A percentile compares a stretch with the other conserved stretches of the same genome.
Evolutionary conservation across 148 eudicot species (phyloP).

Genomic region (Vaccinium corymbosum): DNA sequence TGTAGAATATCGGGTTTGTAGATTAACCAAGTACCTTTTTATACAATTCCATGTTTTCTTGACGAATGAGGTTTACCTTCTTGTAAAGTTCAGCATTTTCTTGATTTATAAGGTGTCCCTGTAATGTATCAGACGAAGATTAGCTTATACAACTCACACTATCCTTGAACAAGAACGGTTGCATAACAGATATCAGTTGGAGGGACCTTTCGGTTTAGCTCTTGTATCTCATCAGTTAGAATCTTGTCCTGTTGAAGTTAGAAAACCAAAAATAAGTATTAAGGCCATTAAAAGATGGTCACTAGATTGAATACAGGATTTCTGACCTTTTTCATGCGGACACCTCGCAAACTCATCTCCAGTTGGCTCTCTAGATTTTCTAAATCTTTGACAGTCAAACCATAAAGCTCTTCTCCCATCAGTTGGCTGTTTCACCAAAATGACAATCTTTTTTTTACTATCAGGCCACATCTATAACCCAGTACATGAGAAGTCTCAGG

Average conservation of each 20-base stretch:
- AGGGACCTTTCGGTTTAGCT: slow-evolving; percentile 54
- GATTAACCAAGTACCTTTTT: slow-evolving; percentile 32
- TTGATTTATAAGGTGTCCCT: slow-evolving; percentile 60
- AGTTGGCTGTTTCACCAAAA: slow-evolving; percentile 46
- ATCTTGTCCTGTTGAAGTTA: slow-evolving; percentile 45
- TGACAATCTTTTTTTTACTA: slow-evolving; percentile 5
- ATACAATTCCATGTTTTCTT: slow-evolving; percentile 29
- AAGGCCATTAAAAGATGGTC: background rate
- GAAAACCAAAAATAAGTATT: slow-evolving; percentile 4
- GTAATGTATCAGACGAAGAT: slow-evolving; percentile 14
- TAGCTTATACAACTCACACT: background rate
- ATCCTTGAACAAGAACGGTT: background rate
- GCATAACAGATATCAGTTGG: background rate
- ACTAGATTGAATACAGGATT: background rate
- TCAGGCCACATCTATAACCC: background rate
- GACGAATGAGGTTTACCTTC: background rate
- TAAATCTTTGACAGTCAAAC: slow-evolving; percentile 56
- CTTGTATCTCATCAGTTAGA: slow-evolving; percentile 56
- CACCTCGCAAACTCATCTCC: slow-evolving; percentile 54
- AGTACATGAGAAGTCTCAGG: too few species aligned
- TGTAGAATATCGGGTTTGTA: background rate
- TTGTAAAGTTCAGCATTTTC: slow-evolving; percentile 48
- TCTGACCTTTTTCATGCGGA: slow-evolving; percentile 65
- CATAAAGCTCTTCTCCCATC: slow-evolving; percentile 64
- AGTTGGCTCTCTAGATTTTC: slow-evolving; percentile 62